Base-by-base conservation (phyloP, 306 rosid genomes). In the Vicia sativa region DNA sequence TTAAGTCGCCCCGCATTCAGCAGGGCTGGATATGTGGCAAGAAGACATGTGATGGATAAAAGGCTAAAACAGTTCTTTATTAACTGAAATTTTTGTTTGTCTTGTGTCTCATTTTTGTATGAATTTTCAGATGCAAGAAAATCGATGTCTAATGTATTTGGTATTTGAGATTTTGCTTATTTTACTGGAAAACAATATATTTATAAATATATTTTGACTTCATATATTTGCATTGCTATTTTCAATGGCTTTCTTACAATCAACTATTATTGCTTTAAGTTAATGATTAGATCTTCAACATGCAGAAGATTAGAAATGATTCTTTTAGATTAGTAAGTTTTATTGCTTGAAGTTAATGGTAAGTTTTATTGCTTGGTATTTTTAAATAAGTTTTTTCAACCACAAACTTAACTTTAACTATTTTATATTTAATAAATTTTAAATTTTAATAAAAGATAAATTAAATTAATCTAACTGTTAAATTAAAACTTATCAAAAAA, bases 11-110 rank as follows among this genome's bases (percentile, higher is more conserved):
- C 56, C 57, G n/a, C 59, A 62, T 23, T 9, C 38, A 44, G 60
- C 45, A 44, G 53, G 70, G 37, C 21, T 23, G 31, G 80, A 54
- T 42, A 37, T 63, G 31, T 62, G 25, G 61, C 31, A 37, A 64
- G 81, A 52, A 60, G 61, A 23, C 49, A 19, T 11, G 57, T 14
- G 71, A 53, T 56, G 46, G 73, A 73, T 68, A 70, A 16, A 48
- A 56, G 57, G 35, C 21, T 15, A 13, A 15, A 38, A 57, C 18
- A 42, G 43, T 23, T 37, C 56, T 23, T 42, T 67, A n/a, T n/a
- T 12, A 9, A 42, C 34, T 58, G 34, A 67, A 34, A 49, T 6
- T 76, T 73, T 67, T 72, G 66, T 59, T 25, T 25, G 28, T 25
- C 2, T 69, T 34, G 39, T 35, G 48, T 60, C 62, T 52, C 11